Base-by-base conservation (phyloP, 2,329 filamentous ascomycete genomes). In the Trichoderma sp. region DNA sequence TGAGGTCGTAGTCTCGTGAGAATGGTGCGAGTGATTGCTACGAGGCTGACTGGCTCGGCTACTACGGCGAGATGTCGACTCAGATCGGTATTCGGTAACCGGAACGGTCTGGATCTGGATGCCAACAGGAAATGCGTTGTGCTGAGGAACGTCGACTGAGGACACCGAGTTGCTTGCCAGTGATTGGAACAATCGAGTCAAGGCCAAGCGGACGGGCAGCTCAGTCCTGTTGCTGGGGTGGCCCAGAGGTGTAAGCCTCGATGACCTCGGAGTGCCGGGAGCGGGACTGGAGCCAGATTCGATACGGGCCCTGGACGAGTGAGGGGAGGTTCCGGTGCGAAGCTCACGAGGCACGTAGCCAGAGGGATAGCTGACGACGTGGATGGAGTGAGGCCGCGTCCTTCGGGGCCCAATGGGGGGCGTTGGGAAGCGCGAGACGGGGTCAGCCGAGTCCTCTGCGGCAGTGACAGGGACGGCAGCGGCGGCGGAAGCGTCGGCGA, bases 311-410 rank as follows among this genome's bases (percentile, higher is more conserved):
- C 65, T 48, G 7, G 65, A 52, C 10, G 61, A 54, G 50, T 22
- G 15, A 42, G 61, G 37, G n/a, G 61, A 65, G 37, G 61, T 65
- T 27, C 66, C 22, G 45, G 67, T 10, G 7, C 81, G 79, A 53
- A 84, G 72, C 67, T 84, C 83, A 68, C 78, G 77, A 19, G 83
- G 83, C 27, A 84, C 76, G 73, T 81, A 81, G 64, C 80, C 80
- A 2, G 79, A 72, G 3, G 80, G 80, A 65, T 78, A 81, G 32
- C 79, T 80, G 69, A 80, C 71, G 64, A 81, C 79, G 74, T 81
- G 79, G 66, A 81, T 81, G 42, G 80, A 76, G 71, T 81, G 79
- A 12, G 79, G 79, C 39, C 80, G 75, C 39, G 76, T 73, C 70
- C 80, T 74, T 58, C 80, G 76, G 45, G 79, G 77, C 53, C 77